Evolutionary conservation across 192 early-diverging fungal genomes (phyloP), one percentile per base, ranked within the genome.

Genomic region (Coemansia sp.): DNA sequence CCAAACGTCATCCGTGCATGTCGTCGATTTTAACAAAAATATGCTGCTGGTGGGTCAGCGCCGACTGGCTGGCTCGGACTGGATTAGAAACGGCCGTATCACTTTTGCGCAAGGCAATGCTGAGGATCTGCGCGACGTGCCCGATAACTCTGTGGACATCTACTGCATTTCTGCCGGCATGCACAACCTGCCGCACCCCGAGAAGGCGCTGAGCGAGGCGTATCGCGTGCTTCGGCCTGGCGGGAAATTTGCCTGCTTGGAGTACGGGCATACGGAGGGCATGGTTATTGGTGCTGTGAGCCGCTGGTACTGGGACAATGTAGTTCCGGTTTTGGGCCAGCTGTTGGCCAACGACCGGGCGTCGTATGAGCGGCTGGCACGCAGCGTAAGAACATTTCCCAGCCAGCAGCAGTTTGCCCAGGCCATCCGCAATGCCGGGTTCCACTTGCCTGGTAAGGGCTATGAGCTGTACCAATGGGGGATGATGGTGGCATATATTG

Each of bases 141-240:
- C 86, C 16, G 84, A 87, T 61, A 82, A 83, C 38, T 89, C 88
- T 6, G 82, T 91, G 41, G 95, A 98, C 66, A 86, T 86, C 5
- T 98, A 94, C 70, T 94, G 92, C 8, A 98, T 98, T 52, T 93
- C 95, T 15, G 94, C 96, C 61, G 95, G 95, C n/a, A 97, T 97
- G 62, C 85, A 94, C 57, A 97, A 97, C 77, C 87, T 91, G 69
- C 93, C 95, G 2, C 86, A 96, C 55, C 79, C 93, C 9, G 91
- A 94, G 57, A 75, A 67, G 8, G 95, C 93, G 3, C 70, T 98
- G 23, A 69, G 70, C 38, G 91, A 95, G 65, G 95, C 95, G 8
- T 88, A 91, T 65, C 85, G 95, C 30, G 92, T 96, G 13, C 70
- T 98, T 28, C 93, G 92, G 73, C 89, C 88, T 2, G 95, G 95